phyloP scores from a whole-genome alignment of 441 rosid genomes.

The Erodium moschatum region DNA sequence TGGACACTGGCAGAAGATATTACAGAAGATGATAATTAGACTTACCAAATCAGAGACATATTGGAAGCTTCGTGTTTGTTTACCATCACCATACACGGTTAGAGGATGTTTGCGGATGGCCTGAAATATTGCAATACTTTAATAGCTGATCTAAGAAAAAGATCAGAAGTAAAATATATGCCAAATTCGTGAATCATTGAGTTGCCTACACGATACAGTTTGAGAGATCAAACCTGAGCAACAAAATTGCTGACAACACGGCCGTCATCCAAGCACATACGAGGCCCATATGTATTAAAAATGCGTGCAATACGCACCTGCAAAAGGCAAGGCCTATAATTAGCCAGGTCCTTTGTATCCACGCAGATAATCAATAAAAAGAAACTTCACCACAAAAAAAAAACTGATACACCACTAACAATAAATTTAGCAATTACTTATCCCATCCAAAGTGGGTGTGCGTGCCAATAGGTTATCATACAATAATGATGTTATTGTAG shows the following conservation, averaged over 20 bases:
- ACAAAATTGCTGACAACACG: constrained; percentile 99
- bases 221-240: constrained; percentile 60
- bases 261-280: constrained; percentile 97
- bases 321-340: constrained; percentile 11
- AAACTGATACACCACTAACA: neutral
- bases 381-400: neutral
- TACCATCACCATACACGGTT: constrained; percentile 61
- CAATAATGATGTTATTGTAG: neutral
- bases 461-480: neutral
- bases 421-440: neutral
- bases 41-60: constrained; percentile 90
- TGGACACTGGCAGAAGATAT: no score
- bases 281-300: constrained; percentile 93
- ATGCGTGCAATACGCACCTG: constrained; percentile 98
- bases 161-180: neutral
- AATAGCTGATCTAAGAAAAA: neutral
- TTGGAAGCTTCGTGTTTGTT: constrained; percentile 97
- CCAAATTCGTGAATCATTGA: no score
- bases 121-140: constrained; percentile 30
- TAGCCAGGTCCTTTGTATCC: neutral
- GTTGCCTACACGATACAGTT: neutral
- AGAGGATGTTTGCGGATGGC: constrained; percentile 63
- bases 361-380: neutral
- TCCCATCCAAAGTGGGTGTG: neutral
- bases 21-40: neutral